phyloP scores from a whole-genome alignment of 352 stramenopile genomes.

The Pythium rhizo-oryzae region DNA sequence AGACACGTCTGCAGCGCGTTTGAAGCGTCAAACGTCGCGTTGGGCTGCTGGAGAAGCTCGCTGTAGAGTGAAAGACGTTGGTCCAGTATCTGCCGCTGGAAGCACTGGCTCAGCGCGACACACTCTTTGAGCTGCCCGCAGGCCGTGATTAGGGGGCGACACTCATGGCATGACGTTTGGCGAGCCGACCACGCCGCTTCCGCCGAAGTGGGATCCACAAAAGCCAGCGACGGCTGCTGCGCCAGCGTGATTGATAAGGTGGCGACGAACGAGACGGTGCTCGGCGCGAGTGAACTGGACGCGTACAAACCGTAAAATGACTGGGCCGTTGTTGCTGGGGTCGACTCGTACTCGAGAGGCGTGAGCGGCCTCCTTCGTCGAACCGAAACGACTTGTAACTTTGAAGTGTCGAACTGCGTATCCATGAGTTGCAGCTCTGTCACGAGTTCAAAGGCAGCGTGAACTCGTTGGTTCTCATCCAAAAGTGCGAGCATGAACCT shows the following conservation, averaged over 20 bases:
- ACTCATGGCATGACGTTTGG: constrained; percentile 13
- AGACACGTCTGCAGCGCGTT: constrained; percentile 9
- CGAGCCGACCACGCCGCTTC: not conserved
- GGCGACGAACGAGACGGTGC: not conserved
- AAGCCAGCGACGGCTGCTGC: not conserved
- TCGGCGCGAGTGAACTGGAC: not conserved
- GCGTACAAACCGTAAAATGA: not conserved
- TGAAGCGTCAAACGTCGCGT: constrained; percentile 3
- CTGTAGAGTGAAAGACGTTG: not conserved
- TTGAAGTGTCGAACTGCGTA: not conserved
- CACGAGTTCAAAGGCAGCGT: constrained; percentile 3
- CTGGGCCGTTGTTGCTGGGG: not conserved
- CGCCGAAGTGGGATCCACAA: not conserved
- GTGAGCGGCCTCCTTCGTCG: not conserved
- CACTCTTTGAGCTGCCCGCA: constrained; percentile 22
- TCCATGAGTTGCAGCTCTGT: constrained; percentile 6
- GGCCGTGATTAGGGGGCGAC: not conserved
- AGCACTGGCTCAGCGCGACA: constrained; percentile 16
- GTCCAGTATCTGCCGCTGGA: not conserved
- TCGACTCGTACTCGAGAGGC: not conserved
- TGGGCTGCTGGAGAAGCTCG: constrained; percentile 6
- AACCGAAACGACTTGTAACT: not conserved
- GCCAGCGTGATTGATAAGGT: constrained; percentile 6
- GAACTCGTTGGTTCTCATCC: not conserved
- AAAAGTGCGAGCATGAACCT: constrained; percentile 7